Evolutionary conservation across 495 filamentous ascomycete species (phyloP).

Genomic region (Apodospora peruviana): DNA sequence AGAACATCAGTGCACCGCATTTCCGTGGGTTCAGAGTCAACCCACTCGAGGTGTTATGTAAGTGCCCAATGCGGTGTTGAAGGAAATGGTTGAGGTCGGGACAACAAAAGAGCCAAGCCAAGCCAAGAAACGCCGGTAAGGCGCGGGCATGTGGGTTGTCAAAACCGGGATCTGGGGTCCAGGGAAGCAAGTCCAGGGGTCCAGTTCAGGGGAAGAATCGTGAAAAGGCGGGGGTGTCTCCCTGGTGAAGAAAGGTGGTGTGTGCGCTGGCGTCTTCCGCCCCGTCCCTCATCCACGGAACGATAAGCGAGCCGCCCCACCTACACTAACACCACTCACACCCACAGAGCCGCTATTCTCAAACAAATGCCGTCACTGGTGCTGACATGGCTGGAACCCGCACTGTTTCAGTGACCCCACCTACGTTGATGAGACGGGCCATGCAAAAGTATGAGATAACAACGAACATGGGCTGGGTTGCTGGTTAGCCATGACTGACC

Average conservation of each 20-base stretch:
- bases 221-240: not conserved
- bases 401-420: constrained; percentile 17
- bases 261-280: not conserved
- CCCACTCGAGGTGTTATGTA: too few relatives aligned
- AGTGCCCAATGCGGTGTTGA: too few relatives aligned
- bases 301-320: constrained; percentile 6
- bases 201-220: not conserved
- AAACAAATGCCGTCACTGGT: constrained; percentile 17
- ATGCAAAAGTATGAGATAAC: too few relatives aligned
- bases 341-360: constrained; percentile 19
- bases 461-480: too few relatives aligned
- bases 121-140: too few relatives aligned
- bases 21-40: too few relatives aligned
- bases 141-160: too few relatives aligned
- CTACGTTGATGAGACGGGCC: not conserved
- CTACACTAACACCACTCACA: not conserved
- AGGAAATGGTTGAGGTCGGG: too few relatives aligned
- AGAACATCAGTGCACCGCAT: too few relatives aligned
- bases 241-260: not conserved
- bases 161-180: constrained; percentile 1
- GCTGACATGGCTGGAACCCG: constrained; percentile 12
- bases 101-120: too few relatives aligned
- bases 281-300: not conserved
- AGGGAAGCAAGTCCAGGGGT: not conserved
- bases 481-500: too few relatives aligned